Percentiles rank a stretch among this genome's conserved stretches.
These are phyloP conservation scores for Heritiera fomes DNA, from an alignment of 345 rosid genomes.

Conservation along the genomic window DNA sequence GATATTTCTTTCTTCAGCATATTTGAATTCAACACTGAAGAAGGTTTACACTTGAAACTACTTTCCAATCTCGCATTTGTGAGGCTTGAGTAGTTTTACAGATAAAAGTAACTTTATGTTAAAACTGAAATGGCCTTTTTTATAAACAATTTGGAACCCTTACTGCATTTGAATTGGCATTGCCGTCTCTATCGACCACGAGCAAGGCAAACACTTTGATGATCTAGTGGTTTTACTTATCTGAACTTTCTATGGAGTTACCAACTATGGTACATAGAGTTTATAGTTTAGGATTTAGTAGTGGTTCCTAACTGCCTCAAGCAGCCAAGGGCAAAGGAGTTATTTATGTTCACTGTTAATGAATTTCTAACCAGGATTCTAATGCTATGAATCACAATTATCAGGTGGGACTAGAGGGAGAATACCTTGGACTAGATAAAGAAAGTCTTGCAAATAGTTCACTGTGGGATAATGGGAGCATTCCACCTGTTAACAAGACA, in stretches of 20 bases:
- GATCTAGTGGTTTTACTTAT: too few species aligned
- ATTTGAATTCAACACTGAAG: neutral
- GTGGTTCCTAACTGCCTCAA: neutral
- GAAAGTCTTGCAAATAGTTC: slow-evolving; percentile 49
- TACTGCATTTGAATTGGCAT: too few species aligned
- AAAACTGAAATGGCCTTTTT: too few species aligned
- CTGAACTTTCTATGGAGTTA: too few species aligned
- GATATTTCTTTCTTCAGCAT: neutral
- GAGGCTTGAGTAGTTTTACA: neutral
- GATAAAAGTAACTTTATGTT: too few species aligned
- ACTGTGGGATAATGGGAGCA: slow-evolving; percentile 44
- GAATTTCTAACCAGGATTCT: neutral
- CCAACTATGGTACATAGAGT: too few species aligned
- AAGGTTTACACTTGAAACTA: neutral
- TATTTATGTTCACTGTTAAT: neutral
- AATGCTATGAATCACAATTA: slow-evolving; percentile 6
- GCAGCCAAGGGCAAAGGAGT: neutral
- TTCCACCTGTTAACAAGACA: slow-evolving; percentile 44
- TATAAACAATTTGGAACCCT: too few species aligned
- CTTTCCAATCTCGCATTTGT: neutral
- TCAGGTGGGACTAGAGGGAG: slow-evolving; percentile 69
- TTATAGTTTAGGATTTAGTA: too few species aligned
- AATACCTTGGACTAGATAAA: slow-evolving; percentile 47
- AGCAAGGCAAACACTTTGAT: too few species aligned
- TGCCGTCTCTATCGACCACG: too few species aligned